Percentiles rank a stretch among this genome's conserved stretches.
Conservation (phyloP, 805 yeast species). For the Sungouiozyma ichnusensis region DNA sequence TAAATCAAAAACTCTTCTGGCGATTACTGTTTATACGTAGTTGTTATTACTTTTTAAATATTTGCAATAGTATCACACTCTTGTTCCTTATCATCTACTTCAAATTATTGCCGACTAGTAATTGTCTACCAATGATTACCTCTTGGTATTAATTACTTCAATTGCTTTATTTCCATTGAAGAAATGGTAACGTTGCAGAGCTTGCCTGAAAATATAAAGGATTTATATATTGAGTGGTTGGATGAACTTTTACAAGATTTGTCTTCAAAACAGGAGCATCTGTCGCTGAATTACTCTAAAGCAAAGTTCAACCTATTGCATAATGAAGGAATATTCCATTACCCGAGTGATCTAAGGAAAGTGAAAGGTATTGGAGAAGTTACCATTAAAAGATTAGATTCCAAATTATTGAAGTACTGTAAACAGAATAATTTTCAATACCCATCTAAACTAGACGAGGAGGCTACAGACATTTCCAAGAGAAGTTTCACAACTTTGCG, state of each 20-base stretch:
- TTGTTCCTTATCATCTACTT: too few relatives aligned
- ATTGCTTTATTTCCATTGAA: neutral
- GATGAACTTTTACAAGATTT: constrained; percentile 40
- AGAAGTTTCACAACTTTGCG: constrained; percentile 14
- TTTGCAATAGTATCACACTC: too few relatives aligned
- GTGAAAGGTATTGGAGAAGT: constrained; percentile 67
- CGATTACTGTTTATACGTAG: neutral
- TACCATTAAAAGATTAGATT: constrained; percentile 42
- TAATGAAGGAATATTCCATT: constrained; percentile 35
- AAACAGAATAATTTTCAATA: constrained; percentile 34
- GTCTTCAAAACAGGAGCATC: constrained; percentile 40
- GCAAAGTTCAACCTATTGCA: constrained; percentile 45
- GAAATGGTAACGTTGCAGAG: constrained; percentile 23
- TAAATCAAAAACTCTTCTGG: neutral
- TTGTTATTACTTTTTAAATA: too few relatives aligned
- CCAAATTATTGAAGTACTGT: constrained; percentile 45
- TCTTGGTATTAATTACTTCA: too few relatives aligned
- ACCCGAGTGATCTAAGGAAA: constrained; percentile 47
- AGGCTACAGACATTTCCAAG: constrained; percentile 4
- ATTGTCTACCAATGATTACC: too few relatives aligned
- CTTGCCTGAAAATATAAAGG: constrained; percentile 39
- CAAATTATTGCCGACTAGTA: too few relatives aligned
- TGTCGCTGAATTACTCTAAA: constrained; percentile 41
- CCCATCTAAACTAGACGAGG: constrained; percentile 3
- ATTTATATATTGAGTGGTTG: constrained; percentile 47